Evolutionary conservation across 495 filamentous ascomycete genomes (phyloP).

Genomic region (Neurospora sp.): DNA sequence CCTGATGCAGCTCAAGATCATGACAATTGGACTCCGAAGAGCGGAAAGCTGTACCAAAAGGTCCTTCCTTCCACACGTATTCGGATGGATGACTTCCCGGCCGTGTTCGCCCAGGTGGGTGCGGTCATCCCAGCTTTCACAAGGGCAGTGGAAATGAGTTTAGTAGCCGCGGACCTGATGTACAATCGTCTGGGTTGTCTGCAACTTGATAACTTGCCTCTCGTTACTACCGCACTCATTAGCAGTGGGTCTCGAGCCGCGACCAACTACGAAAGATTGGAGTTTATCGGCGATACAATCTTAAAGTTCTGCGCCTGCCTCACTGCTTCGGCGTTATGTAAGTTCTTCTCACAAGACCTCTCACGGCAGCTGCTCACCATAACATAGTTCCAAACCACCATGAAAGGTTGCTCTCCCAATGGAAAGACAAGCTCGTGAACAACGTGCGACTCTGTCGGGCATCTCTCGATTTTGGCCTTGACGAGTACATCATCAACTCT

Average conservation of each 20-base stretch:
- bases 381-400: conserved; percentile 52
- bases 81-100: conserved; percentile 46
- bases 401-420: conserved; percentile 64
- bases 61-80: conserved; percentile 26
- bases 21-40: background rate
- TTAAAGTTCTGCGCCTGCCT: conserved; percentile 69
- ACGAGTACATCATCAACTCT: conserved; percentile 58
- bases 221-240: conserved; percentile 65
- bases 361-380: background rate
- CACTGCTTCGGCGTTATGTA: conserved; percentile 51
- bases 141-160: conserved; percentile 51
- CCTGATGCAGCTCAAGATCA: conserved; percentile 6
- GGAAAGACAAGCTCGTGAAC: conserved; percentile 60
- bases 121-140: conserved; percentile 67
- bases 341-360: conserved; percentile 4
- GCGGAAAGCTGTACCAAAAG: conserved; percentile 20
- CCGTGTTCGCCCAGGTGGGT: conserved; percentile 52
- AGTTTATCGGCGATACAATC: conserved; percentile 81
- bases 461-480: conserved; percentile 52
- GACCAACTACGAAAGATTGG: conserved; percentile 74
- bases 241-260: conserved; percentile 49
- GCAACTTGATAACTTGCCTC: conserved; percentile 40
- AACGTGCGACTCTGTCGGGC: conserved; percentile 61
- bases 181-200: conserved; percentile 48
- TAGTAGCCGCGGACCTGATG: conserved; percentile 56